Evolutionary conservation across 2,329 filamentous ascomycete genomes (phyloP), one percentile per base, ranked within the genome.

Genomic region (Metarhizium guizhouense): DNA sequence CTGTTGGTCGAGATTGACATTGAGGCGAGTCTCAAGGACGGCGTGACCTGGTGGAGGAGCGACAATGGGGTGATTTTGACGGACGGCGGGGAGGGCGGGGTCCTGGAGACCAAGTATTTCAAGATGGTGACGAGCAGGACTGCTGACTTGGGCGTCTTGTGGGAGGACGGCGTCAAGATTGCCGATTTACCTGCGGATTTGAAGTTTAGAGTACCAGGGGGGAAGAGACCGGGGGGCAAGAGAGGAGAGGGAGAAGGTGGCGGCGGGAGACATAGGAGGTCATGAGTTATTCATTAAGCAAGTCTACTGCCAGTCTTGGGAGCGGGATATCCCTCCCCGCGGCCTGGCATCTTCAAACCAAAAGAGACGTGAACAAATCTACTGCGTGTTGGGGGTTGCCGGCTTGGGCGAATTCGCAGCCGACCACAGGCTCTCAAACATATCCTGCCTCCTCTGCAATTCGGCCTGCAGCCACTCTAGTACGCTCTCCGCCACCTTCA

Each of bases 1-100:
- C 72, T 95, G 45, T 66, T 96, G 59, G 79, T 96, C 32, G 89
- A 89, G 70, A 74, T 95, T 56, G 84, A 96, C 70, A 72, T 95
- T 32, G 72, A 76, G 68, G 75, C 75, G 64, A 86, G 89, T 62
- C 67, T 95, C 63, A 72, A 72, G 47, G 83, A 82, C 54, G 56
- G 73, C 5, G 77, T 90, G 60, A 76, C 77, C 65, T 95, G 92
- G 81, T 95, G 88, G 84, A 68, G 83, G 58, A 90, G 87, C 67
- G 86, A 88, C 62, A 93, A 93, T 65, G 86, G 83, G 2, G 88
- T 93, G 8, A 78, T 92, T 59, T 71, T 93, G 60, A 85, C 81
- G 3, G 82, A 83, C 63, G 83, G 73, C 53, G 74, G 72, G 57
- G 81, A 72, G 50, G 72, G 82, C 4, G 88, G 85, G 1, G 53